A percentile compares a stretch with the other conserved stretches of the same genome.
Evolutionary conservation across 1,284 basidiomycete genomes (phyloP).

Genomic region (Rhodofomes roseus): DNA sequence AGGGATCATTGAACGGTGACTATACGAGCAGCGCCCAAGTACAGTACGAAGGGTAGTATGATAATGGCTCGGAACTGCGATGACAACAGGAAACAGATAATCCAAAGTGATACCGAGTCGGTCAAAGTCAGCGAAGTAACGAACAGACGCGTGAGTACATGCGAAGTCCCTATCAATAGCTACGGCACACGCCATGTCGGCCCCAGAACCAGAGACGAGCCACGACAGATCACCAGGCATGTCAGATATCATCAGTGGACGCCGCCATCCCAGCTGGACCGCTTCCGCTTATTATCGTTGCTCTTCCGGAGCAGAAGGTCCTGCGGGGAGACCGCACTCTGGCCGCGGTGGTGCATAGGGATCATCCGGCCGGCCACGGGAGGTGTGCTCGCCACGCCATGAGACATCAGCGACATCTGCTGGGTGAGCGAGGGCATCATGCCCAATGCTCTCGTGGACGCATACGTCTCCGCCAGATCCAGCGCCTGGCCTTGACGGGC

Average conservation of each 20-base stretch:
- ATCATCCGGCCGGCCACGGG: constrained; percentile 22
- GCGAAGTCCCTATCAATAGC: neutral
- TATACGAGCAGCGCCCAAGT: neutral
- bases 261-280: constrained; percentile 72
- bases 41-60: neutral
- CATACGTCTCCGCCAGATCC: constrained; percentile 51
- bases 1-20: neutral
- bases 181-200: neutral
- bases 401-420: constrained; percentile 23
- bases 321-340: constrained; percentile 66
- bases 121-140: neutral
- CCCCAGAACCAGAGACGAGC: neutral
- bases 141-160: neutral
- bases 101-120: neutral
- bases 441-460: constrained; percentile 25
- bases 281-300: constrained; percentile 64
- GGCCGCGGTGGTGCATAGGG: constrained; percentile 54
- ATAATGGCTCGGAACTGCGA: neutral
- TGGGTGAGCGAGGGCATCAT: constrained; percentile 28
- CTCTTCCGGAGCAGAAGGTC: constrained; percentile 54
- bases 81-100: neutral
- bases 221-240: neutral
- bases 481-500: constrained; percentile 56
- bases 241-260: constrained; percentile 17
- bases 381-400: constrained; percentile 15